Percentiles rank a stretch among this genome's conserved stretches.
phyloP scores from a whole-genome alignment of 2,329 filamentous ascomycete genomes.

The Aureobasidium sp. region DNA sequence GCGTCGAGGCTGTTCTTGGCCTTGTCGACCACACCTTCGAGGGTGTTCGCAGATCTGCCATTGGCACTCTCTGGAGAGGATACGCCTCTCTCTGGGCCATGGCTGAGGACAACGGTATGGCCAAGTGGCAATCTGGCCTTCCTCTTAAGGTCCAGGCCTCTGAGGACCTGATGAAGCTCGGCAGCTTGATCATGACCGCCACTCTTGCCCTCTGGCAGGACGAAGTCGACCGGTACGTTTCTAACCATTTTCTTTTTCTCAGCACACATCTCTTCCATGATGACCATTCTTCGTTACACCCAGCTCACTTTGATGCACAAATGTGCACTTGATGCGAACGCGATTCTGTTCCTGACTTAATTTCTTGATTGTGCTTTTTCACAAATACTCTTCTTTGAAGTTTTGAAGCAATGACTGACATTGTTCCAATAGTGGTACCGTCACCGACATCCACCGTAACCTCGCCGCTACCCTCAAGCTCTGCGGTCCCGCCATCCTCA shows the following conservation, averaged over 20 bases:
- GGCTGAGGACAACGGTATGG: constrained; percentile 67
- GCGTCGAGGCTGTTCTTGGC: constrained; percentile 69
- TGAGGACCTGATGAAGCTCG: constrained; percentile 72
- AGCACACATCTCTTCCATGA: constrained; percentile 47
- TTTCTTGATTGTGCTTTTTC: not conserved
- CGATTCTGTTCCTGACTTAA: constrained; percentile 41
- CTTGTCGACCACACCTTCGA: constrained; percentile 86
- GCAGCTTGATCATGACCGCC: constrained; percentile 73
- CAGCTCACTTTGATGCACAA: constrained; percentile 98
- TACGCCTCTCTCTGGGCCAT: constrained; percentile 87
- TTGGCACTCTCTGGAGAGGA: constrained; percentile 86
- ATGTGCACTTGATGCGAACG: constrained; percentile 80
- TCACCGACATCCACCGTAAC: constrained; percentile 93
- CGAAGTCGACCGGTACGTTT: constrained; percentile 84
- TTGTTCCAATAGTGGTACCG: constrained; percentile 55
- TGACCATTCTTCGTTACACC: constrained; percentile 90
- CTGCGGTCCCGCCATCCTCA: constrained; percentile 78
- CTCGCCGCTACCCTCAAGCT: constrained; percentile 83
- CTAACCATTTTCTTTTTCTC: constrained; percentile 15
- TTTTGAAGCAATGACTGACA: constrained; percentile 27
- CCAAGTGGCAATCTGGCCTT: constrained; percentile 83
- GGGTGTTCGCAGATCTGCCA: constrained; percentile 83
- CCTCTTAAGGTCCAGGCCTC: constrained; percentile 75
- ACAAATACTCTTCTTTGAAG: not conserved
- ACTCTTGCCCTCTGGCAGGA: constrained; percentile 82